Percentiles rank a stretch among this genome's conserved stretches.
These are phyloP conservation scores for Uncinocarpus reesii DNA, from an alignment of 2,329 filamentous ascomycete species.

Conservation along the genomic window DNA sequence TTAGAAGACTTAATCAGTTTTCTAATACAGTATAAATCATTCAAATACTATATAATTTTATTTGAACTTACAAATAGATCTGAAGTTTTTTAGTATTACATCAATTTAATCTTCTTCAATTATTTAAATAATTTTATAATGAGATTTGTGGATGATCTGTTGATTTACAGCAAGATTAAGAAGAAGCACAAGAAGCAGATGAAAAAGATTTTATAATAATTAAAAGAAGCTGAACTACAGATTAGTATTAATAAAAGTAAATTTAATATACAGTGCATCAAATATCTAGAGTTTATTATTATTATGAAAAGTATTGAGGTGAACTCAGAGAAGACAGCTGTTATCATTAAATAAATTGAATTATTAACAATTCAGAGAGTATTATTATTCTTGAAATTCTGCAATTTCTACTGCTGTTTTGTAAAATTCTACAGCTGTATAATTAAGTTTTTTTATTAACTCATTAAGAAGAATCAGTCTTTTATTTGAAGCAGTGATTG, in stretches of 20 bases:
- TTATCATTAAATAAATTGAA: slow-evolving; percentile 1
- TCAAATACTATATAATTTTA: not conserved
- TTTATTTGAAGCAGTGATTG: not conserved
- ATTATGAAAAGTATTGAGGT: not conserved
- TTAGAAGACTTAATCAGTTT: not conserved
- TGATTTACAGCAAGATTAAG: slow-evolving; percentile 1
- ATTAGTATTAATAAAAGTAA: slow-evolving; percentile 1
- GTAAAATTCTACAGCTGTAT: not conserved
- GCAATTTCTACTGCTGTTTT: no score
- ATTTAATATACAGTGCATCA: not conserved
- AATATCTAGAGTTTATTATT: not conserved
- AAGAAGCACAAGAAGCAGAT: slow-evolving; percentile 1
- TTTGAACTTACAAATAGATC: not conserved
- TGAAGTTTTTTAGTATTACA: not conserved
- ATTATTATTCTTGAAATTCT: not conserved
- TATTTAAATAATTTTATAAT: slow-evolving; percentile 1
- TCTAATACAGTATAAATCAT: not conserved
- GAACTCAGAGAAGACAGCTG: not conserved
- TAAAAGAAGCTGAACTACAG: not conserved
- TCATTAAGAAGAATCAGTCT: not conserved
- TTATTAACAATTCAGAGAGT: no score
- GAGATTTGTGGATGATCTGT: not conserved
- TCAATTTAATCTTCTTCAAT: not conserved
- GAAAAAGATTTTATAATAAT: not conserved
- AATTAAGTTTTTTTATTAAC: not conserved